Evolutionary conservation across 495 filamentous ascomycete genomes (phyloP).

Genomic region (Trichocladium antarcticum): DNA sequence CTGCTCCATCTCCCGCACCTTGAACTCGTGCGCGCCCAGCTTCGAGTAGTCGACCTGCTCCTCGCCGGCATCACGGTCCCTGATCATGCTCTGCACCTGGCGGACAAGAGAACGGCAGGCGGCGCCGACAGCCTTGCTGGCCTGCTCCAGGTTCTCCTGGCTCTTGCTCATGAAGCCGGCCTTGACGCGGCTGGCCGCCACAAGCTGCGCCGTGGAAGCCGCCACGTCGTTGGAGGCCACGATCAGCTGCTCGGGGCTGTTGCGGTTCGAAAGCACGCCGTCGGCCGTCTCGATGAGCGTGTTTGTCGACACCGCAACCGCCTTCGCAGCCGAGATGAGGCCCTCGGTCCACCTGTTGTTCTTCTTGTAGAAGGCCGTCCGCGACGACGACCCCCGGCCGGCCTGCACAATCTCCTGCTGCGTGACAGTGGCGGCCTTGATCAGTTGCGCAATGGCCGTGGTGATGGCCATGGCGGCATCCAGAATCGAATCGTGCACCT

Average conservation of each 20-base stretch:
- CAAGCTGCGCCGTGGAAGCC: constrained; percentile 88
- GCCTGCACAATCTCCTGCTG: constrained; percentile 98
- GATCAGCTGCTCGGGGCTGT: constrained; percentile 91
- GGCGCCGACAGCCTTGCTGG: constrained; percentile 82
- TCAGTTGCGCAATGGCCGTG: constrained; percentile 88
- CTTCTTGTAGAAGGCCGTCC: constrained; percentile 98
- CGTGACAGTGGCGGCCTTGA: constrained; percentile 87
- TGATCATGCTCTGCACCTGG: constrained; percentile 91
- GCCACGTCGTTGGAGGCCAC: constrained; percentile 96
- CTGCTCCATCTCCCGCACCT: constrained; percentile 98
- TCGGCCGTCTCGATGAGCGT: constrained; percentile 95
- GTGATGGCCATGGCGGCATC: constrained; percentile 92
- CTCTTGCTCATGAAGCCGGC: constrained; percentile 95
- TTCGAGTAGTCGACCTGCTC: constrained; percentile 82
- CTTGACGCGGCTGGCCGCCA: constrained; percentile 92
- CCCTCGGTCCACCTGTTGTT: constrained; percentile 96
- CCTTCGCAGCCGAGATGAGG: constrained; percentile 91
- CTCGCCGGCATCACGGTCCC: constrained; percentile 68
- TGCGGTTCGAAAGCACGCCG: constrained; percentile 81
- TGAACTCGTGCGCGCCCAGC: constrained; percentile 88
- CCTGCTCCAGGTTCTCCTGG: constrained; percentile 80
- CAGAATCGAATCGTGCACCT: constrained; percentile 87
- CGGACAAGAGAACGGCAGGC: constrained; percentile 81
- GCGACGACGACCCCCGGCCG: constrained; percentile 75
- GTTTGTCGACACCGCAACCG: constrained; percentile 84